Conservation (phyloP, 1,284 basidiomycete species). For the Irpex rosettiformis region DNA sequence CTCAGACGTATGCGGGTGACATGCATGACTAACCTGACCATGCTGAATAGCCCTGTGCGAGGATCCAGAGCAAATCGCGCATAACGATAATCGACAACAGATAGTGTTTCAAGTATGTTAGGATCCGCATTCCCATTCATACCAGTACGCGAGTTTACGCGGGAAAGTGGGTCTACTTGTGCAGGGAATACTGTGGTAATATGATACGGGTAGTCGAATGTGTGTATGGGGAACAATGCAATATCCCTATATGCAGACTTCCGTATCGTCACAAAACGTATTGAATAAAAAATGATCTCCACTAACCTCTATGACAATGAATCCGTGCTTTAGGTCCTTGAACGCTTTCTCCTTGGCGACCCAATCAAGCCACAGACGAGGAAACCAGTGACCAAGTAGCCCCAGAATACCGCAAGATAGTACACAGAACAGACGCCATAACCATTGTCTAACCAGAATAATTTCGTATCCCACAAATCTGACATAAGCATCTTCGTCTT, state of each 20-base stretch:
- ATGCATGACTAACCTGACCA: slow-evolving; percentile 61
- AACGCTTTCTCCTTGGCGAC: slow-evolving; percentile 87
- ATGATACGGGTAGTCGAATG: slow-evolving; percentile 72
- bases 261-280: slow-evolving; percentile 17
- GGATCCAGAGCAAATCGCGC: slow-evolving; percentile 90
- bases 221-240: slow-evolving; percentile 68
- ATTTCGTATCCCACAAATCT: slow-evolving; percentile 89
- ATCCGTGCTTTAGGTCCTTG: slow-evolving; percentile 63
- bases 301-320: slow-evolving; percentile 88
- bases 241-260: slow-evolving; percentile 84
- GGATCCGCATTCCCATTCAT: slow-evolving; percentile 27
- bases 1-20: neutral
- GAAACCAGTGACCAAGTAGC: slow-evolving; percentile 92
- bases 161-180: slow-evolving; percentile 15
- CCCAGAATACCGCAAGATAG: slow-evolving; percentile 75
- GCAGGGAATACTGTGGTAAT: slow-evolving; percentile 74
- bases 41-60: slow-evolving; percentile 76
- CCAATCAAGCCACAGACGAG: slow-evolving; percentile 84
- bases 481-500: slow-evolving; percentile 90
- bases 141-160: slow-evolving; percentile 15
- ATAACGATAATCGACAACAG: slow-evolving; percentile 81
- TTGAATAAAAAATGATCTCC: slow-evolving; percentile 2
- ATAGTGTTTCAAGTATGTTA: slow-evolving; percentile 47
- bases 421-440: slow-evolving; percentile 76
- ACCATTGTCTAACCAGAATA: slow-evolving; percentile 55